Evolutionary conservation across 345 rosid genomes (phyloP).

Genomic region (Hibiscus tridactylites): DNA sequence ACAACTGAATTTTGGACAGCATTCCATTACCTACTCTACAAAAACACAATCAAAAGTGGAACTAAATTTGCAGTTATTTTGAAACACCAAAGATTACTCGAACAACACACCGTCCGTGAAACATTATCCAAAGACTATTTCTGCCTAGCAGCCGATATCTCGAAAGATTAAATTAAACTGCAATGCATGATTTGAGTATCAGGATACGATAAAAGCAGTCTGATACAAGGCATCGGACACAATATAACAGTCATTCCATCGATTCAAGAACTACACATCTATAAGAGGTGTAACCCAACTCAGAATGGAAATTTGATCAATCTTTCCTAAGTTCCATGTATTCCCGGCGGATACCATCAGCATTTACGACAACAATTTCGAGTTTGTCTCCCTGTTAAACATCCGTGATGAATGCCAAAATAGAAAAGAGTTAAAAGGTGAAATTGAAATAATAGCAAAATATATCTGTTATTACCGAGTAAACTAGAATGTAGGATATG

Average conservation of each 20-base stretch:
- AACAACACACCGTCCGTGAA: not conserved
- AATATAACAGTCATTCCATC: not conserved
- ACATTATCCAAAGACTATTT: not conserved
- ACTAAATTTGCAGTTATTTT: not conserved
- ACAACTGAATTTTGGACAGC: not conserved
- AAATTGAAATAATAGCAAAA: not conserved
- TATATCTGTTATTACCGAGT: too few species aligned
- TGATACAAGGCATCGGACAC: not conserved
- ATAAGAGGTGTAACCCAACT: not conserved
- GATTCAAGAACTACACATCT: not conserved
- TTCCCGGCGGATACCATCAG: slow-evolving; percentile 63
- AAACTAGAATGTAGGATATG: not conserved
- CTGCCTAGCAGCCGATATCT: not conserved
- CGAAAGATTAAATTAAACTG: not conserved
- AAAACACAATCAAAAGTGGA: not conserved
- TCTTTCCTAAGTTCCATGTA: slow-evolving; percentile 79
- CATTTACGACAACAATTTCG: slow-evolving; percentile 66
- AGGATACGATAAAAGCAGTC: not conserved
- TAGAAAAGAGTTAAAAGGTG: not conserved
- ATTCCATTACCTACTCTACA: not conserved
- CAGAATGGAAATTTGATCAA: slow-evolving; percentile 31
- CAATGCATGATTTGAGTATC: not conserved
- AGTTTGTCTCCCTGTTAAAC: slow-evolving; percentile 71
- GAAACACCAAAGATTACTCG: not conserved
- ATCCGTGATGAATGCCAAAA: not conserved